Evolutionary conservation across 2,329 filamentous ascomycete genomes (phyloP).

Genomic region (Cadophora gregata): DNA sequence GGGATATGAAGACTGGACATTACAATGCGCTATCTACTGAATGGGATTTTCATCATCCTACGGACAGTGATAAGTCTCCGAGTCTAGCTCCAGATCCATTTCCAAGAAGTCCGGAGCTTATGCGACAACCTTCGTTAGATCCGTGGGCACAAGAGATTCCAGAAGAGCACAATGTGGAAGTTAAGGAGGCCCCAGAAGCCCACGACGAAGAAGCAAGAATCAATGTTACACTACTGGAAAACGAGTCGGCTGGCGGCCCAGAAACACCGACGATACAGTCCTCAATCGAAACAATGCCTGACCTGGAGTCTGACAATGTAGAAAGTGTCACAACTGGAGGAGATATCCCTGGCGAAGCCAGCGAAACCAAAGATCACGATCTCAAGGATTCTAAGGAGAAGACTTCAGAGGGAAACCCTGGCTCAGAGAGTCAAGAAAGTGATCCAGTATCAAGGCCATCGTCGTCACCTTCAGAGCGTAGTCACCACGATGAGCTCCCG

Average conservation of each 20-base stretch:
- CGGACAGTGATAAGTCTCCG: conserved; percentile 11
- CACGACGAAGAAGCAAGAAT: neutral
- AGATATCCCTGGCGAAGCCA: neutral
- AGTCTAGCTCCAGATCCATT: conserved; percentile 30
- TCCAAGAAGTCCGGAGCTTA: conserved; percentile 22
- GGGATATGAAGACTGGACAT: conserved; percentile 18
- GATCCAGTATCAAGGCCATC: conserved; percentile 36
- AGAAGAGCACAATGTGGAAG: conserved; percentile 2
- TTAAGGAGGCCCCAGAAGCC: neutral
- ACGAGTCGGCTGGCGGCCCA: neutral
- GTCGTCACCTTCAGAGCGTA: conserved; percentile 42
- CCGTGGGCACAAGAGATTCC: conserved; percentile 37
- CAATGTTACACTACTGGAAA: neutral
- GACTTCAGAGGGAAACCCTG: conserved; percentile 15
- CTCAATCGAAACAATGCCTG: neutral
- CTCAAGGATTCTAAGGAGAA: neutral
- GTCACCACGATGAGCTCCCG: conserved; percentile 37
- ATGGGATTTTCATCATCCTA: conserved; percentile 27
- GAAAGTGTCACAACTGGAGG: neutral
- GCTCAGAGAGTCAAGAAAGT: conserved; percentile 24
- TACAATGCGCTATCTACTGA: conserved; percentile 18
- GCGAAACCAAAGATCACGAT: neutral
- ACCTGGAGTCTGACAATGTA: neutral
- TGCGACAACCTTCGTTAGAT: conserved; percentile 40
- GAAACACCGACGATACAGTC: neutral